Evolutionary conservation across 1,139 yeast genomes (phyloP).

Genomic region (Saccharomyces hybrid): DNA sequence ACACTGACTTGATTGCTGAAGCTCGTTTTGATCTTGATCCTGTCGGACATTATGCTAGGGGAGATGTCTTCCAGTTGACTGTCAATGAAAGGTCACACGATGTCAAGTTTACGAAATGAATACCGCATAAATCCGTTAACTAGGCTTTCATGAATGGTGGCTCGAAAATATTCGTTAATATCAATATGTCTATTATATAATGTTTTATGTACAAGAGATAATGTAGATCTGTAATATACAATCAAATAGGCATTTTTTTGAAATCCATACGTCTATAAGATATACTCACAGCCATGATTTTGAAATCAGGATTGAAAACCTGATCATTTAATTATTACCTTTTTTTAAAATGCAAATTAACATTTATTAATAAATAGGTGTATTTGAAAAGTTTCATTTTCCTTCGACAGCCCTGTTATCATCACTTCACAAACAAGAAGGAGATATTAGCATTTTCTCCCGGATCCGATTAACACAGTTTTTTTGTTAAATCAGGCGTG

Average conservation of each 20-base stretch:
- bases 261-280: too few relatives aligned
- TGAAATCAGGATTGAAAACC: not conserved
- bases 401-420: too few relatives aligned
- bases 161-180: too few relatives aligned
- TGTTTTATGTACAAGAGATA: not conserved
- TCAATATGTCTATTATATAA: too few relatives aligned
- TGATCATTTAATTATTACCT: too few relatives aligned
- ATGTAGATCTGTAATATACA: not conserved
- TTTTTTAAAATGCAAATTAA: too few relatives aligned
- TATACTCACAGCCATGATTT: not conserved
- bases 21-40: constrained; percentile 37
- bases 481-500: not conserved
- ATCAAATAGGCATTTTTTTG: too few relatives aligned
- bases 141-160: not conserved
- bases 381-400: too few relatives aligned
- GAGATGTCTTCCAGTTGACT: constrained; percentile 34
- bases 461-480: not conserved
- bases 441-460: not conserved
- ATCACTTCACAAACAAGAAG: not conserved
- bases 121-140: not conserved
- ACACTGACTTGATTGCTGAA: constrained; percentile 18
- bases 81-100: constrained; percentile 30
- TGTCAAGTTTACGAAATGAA: constrained; percentile 2
- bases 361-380: not conserved
- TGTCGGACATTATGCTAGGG: constrained; percentile 36